phyloP scores from a whole-genome alignment of 192 early-diverging fungal species.

The Kappamyces sp. region DNA sequence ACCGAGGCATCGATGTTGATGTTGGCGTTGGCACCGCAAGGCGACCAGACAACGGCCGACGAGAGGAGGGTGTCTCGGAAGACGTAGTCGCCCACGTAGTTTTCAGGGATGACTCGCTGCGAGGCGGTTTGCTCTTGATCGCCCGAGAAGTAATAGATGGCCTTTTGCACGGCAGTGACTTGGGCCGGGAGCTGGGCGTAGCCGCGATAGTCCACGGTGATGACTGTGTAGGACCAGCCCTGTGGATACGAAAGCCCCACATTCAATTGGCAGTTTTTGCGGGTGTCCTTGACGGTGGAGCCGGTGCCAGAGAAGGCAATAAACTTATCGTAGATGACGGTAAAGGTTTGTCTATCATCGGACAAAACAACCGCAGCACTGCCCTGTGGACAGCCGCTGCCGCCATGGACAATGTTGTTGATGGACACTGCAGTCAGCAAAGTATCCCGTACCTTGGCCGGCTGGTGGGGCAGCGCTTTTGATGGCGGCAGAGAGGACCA shows the following conservation, averaged over 20 bases:
- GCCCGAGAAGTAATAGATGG: conserved; percentile 20
- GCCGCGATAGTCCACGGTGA: conserved; percentile 12
- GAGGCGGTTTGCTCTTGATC: not conserved
- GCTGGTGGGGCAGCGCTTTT: too few species aligned
- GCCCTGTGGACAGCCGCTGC: conserved; percentile 4
- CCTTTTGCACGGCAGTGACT: conserved; percentile 11
- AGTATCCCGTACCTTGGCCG: too few species aligned
- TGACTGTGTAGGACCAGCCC: conserved; percentile 14
- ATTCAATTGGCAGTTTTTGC: conserved; percentile 20
- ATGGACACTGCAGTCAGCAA: too few species aligned
- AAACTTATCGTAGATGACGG: conserved; percentile 26
- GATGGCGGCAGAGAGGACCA: too few species aligned
- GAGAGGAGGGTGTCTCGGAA: conserved; percentile 20
- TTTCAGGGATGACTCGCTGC: not conserved
- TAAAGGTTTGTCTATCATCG: conserved; percentile 21
- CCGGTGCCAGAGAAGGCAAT: conserved; percentile 20
- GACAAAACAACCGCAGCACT: not conserved
- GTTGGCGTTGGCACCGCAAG: conserved; percentile 19
- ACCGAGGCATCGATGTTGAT: conserved; percentile 30
- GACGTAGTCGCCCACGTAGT: conserved; percentile 9
- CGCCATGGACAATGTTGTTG: conserved; percentile 9
- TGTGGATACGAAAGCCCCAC: conserved; percentile 3
- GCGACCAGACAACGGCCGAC: conserved; percentile 23
- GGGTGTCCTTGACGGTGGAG: conserved; percentile 15
- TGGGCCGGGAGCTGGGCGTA: not conserved